Percentiles rank a stretch among this genome's conserved stretches.
Evolutionary conservation across 495 filamentous ascomycete species (phyloP).

Genomic region (Cercophora newfieldiana): DNA sequence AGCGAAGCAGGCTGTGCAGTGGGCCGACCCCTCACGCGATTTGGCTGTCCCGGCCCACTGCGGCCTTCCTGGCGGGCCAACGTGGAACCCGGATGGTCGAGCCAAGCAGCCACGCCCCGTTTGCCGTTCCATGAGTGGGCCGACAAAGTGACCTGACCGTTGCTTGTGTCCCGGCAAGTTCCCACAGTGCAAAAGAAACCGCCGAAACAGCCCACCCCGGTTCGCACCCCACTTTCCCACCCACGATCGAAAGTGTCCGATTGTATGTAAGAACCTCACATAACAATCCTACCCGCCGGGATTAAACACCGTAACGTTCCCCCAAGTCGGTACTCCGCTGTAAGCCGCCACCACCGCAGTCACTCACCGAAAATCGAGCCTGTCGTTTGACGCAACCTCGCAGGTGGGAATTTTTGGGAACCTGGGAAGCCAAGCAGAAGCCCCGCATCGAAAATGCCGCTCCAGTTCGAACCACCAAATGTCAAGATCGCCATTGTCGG

Average conservation of each 20-base stretch:
- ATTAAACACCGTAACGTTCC: background rate
- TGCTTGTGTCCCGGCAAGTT: background rate
- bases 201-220: background rate
- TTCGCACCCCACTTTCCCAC: background rate
- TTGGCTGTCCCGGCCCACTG: background rate
- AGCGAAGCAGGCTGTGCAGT: background rate
- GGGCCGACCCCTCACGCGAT: background rate
- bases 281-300: background rate
- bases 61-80: background rate
- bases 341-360: background rate
- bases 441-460: background rate
- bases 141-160: background rate
- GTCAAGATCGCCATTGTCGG: slow-evolving; percentile 46
- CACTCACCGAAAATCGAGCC: background rate
- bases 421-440: too few species aligned
- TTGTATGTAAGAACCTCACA: background rate
- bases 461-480: background rate
- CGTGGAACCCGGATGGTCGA: background rate
- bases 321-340: background rate
- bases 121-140: background rate
- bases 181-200: background rate
- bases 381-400: background rate
- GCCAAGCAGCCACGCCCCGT: background rate
- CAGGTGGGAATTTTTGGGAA: background rate
- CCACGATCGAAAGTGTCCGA: background rate